phyloP scores from a whole-genome alignment of 2,329 filamentous ascomycete species.

The Calonectria pauciramosa region DNA sequence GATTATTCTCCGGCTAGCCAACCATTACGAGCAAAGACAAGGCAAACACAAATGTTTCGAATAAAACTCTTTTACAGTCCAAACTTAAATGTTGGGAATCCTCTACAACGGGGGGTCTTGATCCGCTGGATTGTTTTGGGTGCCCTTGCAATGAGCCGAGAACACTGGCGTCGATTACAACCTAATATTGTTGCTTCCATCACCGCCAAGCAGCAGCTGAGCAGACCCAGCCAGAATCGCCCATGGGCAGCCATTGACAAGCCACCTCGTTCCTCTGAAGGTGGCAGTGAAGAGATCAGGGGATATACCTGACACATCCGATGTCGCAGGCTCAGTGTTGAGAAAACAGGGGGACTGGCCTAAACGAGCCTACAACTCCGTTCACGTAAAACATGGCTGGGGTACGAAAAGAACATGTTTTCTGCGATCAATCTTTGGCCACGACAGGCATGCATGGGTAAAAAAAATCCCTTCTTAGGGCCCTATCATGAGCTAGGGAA shows the following conservation, averaged over 20 bases:
- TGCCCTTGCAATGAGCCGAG: not conserved
- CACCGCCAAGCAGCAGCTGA: no score
- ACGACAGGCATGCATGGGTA: not conserved
- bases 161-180: not conserved
- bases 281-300: not conserved
- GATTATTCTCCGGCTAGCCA: not conserved
- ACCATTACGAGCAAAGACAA: not conserved
- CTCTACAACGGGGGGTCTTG: not conserved
- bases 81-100: not conserved
- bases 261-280: not conserved
- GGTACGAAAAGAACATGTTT: not conserved
- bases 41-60: not conserved
- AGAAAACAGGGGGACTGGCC: slow-evolving; percentile 6
- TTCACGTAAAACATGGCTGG: not conserved
- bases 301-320: slow-evolving; percentile 7
- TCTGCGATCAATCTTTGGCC: not conserved
- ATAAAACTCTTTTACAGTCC: not conserved
- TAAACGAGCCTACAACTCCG: not conserved
- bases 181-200: not conserved
- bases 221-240: no score
- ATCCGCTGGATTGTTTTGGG: no score
- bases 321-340: not conserved
- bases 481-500: not conserved
- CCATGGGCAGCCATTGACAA: not conserved
- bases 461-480: not conserved